A percentile compares a stretch with the other conserved stretches of the same genome.
Evolutionary conservation across 352 stramenopile genomes (phyloP).

Genomic region (Phytophthora macrochlamydospora): DNA sequence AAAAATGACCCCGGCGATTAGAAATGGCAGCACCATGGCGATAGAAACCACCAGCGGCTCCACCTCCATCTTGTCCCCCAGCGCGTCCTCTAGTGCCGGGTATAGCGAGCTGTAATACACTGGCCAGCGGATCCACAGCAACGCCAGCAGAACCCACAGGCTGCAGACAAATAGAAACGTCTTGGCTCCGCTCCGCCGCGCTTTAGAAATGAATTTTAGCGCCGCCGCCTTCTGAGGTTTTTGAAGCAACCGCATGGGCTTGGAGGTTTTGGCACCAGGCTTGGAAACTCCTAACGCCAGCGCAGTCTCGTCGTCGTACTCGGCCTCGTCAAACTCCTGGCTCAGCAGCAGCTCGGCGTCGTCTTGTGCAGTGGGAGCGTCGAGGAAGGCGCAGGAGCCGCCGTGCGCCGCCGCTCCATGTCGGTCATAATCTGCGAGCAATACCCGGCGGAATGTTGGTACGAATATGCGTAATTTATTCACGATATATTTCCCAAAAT

Average conservation of each 20-base stretch:
- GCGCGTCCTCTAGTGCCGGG: conserved; percentile 24
- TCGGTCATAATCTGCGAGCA: conserved; percentile 35
- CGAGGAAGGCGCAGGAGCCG: conserved; percentile 1
- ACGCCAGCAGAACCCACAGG: conserved; percentile 40
- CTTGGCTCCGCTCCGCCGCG: conserved; percentile 16
- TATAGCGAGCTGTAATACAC: conserved; percentile 43
- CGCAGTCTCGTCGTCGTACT: conserved; percentile 11
- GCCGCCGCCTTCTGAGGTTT: conserved; percentile 27
- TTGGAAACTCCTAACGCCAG: neutral
- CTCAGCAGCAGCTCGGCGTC: conserved; percentile 27
- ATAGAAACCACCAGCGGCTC: conserved; percentile 49
- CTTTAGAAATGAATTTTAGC: conserved; percentile 26
- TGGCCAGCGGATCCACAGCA: conserved; percentile 60
- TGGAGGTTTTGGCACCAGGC: conserved; percentile 1
- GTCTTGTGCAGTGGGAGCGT: neutral
- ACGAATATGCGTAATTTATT: neutral
- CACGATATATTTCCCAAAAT: too few species aligned
- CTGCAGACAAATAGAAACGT: conserved; percentile 17
- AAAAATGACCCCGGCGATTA: conserved; percentile 41
- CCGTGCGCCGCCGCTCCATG: conserved; percentile 31
- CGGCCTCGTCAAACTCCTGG: conserved; percentile 22
- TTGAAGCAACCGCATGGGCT: conserved; percentile 26
- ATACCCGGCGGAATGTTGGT: neutral
- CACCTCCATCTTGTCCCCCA: conserved; percentile 49
- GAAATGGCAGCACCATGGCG: conserved; percentile 47